Base-by-base conservation (phyloP, 306 rosid genomes). In the Lupinus albus region DNA sequence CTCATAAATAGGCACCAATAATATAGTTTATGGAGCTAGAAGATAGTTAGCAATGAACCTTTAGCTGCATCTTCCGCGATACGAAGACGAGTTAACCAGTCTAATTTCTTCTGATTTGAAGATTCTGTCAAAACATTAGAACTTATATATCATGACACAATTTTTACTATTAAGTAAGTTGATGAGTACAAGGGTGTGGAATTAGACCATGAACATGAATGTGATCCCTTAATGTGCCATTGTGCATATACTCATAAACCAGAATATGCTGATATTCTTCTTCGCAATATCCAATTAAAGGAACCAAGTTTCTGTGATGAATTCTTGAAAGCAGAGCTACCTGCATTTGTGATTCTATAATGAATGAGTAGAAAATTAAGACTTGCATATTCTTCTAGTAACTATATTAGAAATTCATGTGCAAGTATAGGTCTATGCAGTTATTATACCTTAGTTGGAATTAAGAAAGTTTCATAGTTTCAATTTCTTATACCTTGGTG, bases 241-340 rank as follows among this genome's bases (percentile, higher is more conserved):
- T 93, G 82, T 93, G 99, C 97, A 93, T 93, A 30, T 83, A 93
- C 79, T 93, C 97, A 11, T 93, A 93, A 69, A 90, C 99, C 72
- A 93, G 84, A 79, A 93, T 74, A 64, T 84, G 75, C 63, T 90
- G 95, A 76, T 82, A 82, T 57, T 88, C 99, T 82, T 93, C 99
- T 76, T 93, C 94, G 48, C 97, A 90, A 73, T 85, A 93, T 74
- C 99, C 99, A 55, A 88, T 90, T 59, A 93, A 67, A 74, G 99
- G 97, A 77, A 93, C 99, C 96, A 93, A 82, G 81, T 93, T 93
- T 61, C 99, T 83, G 74, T 93, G 99, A 85, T 93, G 99, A 77
- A 90, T 93, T 81, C 96, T 85, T 32, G 99, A 90, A 49, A 93
- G 81, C 63, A 93, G 94, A 38, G 98, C 95, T 63, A 93, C 96